Evolutionary conservation across 2,329 filamentous ascomycete genomes (phyloP), one percentile per base, ranked within the genome.

Genomic region (Fusarium neocosmosporiellum): DNA sequence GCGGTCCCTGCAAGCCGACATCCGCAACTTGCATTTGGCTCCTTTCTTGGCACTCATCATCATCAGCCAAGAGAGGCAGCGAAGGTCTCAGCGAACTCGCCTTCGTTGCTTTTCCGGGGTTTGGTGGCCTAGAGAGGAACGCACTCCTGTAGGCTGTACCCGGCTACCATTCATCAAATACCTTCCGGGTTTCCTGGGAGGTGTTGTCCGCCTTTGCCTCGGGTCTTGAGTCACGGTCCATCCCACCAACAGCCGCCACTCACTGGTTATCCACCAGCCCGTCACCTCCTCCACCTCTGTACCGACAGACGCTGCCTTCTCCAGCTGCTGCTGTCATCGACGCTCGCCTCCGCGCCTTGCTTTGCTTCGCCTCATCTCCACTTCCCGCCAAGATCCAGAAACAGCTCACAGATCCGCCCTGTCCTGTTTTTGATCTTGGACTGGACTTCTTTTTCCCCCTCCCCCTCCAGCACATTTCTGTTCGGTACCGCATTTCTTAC

Each of bases 1-100:
- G 72, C 59, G 57, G 60, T 61, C 54, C 34, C 62, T 63, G 58
- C 60, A 75, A 71, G 67, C 69, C 73, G 70, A 69, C 65, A 50
- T 69, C 65, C 67, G 71, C 73, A 65, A 71, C 71, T 71, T 72
- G 68, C 65, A 69, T 66, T 66, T 63, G 65, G 64, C 43, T 60
- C 59, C 41, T 63, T 55, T 74, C 71, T 74, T 72, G 71, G 71
- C 71, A 43, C 48, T 69, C 67, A 72, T 71, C 71, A 67, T 71
- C 68, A 69, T 67, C 60, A 59, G 67, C 61, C 71, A 73, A 74
- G 65, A 58, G 48, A 71, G 31, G 37, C 48, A 53, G 37, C 50
- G 54, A 67, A 27, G 53, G 46, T 60, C 37, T 43, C 58, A 48
- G 41, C 29, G 20, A 41, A 39, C 48, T 37, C 57, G 22, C 57